Conservation (phyloP, 345 rosid species). For the Dimocarpus longan region DNA sequence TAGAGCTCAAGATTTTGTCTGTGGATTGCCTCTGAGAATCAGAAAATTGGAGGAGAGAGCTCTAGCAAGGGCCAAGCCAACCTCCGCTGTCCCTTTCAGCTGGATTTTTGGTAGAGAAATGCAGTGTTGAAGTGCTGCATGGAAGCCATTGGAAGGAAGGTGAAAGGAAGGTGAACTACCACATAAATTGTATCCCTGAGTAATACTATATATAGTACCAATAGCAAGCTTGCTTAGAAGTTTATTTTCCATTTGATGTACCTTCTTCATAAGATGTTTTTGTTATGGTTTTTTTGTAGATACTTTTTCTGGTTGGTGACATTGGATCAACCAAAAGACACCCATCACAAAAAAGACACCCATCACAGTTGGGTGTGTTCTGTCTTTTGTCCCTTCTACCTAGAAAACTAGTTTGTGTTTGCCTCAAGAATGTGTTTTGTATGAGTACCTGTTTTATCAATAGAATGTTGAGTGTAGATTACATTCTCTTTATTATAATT, state of each 20-base stretch:
- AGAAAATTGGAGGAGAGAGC: constrained; percentile 67
- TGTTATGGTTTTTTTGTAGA: not conserved
- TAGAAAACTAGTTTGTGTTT: not conserved
- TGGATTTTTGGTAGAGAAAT: constrained; percentile 61
- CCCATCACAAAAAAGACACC: too few relatives aligned
- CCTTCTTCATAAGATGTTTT: not conserved
- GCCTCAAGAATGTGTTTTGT: not conserved
- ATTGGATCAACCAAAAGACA: constrained; percentile 11
- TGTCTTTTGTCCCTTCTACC: not conserved
- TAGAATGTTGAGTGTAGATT: not conserved
- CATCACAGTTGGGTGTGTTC: not conserved
- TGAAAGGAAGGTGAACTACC: constrained; percentile 12
- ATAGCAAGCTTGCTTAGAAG: not conserved
- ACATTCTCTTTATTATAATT: not conserved
- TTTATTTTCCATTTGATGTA: not conserved
- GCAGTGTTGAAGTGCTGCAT: constrained; percentile 30
- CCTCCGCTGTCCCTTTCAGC: constrained; percentile 50
- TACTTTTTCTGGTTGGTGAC: constrained; percentile 18
- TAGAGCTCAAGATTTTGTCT: constrained; percentile 57
- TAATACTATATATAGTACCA: not conserved
- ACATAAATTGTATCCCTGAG: not conserved
- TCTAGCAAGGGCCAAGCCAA: constrained; percentile 55
- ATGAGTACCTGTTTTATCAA: not conserved
- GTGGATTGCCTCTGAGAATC: constrained; percentile 57
- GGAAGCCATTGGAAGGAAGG: not conserved